Evolutionary conservation across 2,329 filamentous ascomycete species (phyloP), one percentile per base, ranked within the genome.

Genomic region (Alternaria burnsii): DNA sequence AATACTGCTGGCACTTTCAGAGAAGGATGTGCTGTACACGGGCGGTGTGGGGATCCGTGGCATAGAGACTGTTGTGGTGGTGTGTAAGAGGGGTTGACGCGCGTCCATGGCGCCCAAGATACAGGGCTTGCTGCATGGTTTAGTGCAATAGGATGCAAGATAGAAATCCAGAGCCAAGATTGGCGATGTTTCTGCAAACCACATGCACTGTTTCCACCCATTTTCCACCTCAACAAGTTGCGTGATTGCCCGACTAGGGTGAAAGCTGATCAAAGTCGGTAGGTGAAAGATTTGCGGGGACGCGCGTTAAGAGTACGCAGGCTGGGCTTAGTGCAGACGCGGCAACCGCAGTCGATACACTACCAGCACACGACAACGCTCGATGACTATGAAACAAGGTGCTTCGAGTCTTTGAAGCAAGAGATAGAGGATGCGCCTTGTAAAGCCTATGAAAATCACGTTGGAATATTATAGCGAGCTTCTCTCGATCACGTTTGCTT

Each of bases 61-160:
- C 55, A 53, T 46, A 32, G 47, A 24, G 58, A 54, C 28, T 58
- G 58, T 43, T 52, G 36, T 24, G 40, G 20, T 24, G 20, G 20
- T 42, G 48, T 48, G 66, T 38, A 60, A 47, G 67, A 68, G 64
- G 57, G 62, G 63, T 63, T 52, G 66, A 68, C 69, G 68, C 69
- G 69, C 66, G 69, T 66, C 66, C 52, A 60, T 51, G 64, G 60
- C 44, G 56, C 55, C 41, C 38, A 52, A 48, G 50, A 46, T 28
- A 52, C 59, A 60, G 55, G 56, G 43, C 32, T 61, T 26, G 50
- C 54, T 55, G 48, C 46, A 57, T 26, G 26, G 41, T 47, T 47
- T 58, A 36, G 58, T 43, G 30, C n/a, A 36, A 30, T 20, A 42
- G 63, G 55, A 67, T 48, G 59, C 44, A 48, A 61, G 50, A 64